A percentile compares a stretch with the other conserved stretches of the same genome.
Evolutionary conservation across 805 yeast species (phyloP).

Genomic region (Lipomyces mesembrius): DNA sequence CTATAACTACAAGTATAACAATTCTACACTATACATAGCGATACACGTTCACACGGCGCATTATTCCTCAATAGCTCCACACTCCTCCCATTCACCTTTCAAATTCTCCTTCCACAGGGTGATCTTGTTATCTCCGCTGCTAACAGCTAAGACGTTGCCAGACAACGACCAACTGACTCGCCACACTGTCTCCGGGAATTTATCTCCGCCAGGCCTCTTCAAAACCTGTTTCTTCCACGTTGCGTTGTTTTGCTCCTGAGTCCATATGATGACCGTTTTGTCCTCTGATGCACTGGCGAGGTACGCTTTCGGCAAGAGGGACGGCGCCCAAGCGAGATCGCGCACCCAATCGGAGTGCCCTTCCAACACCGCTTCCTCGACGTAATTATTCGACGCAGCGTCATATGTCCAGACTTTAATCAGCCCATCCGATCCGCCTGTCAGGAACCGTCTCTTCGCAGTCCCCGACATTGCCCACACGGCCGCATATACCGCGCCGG

Average conservation of each 20-base stretch:
- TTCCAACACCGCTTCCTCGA: conserved; percentile 73
- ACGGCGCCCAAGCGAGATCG: conserved; percentile 98
- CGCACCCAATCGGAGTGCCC: conserved; percentile 99
- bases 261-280: conserved; percentile 92
- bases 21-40: conserved; percentile 7
- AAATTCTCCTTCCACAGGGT: conserved; percentile 95
- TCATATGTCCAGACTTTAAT: conserved; percentile 84
- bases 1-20: not conserved
- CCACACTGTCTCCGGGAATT: conserved; percentile 97
- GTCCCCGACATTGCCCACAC: conserved; percentile 70
- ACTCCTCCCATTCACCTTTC: conserved; percentile 93
- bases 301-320: conserved; percentile 81
- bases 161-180: conserved; percentile 96
- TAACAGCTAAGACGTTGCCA: conserved; percentile 92
- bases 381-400: conserved; percentile 58
- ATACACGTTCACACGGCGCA: not conserved
- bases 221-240: conserved; percentile 82
- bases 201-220: conserved; percentile 57
- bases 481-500: conserved; percentile 91
- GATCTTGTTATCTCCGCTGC: conserved; percentile 95
- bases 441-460: conserved; percentile 68
- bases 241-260: conserved; percentile 64
- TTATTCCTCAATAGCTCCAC: conserved; percentile 92
- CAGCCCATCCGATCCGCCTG: conserved; percentile 94
- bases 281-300: conserved; percentile 98